A percentile compares a stretch with the other conserved stretches of the same genome.
Evolutionary conservation across 805 yeast genomes (phyloP).

Genomic region (Limtongia smithiae): DNA sequence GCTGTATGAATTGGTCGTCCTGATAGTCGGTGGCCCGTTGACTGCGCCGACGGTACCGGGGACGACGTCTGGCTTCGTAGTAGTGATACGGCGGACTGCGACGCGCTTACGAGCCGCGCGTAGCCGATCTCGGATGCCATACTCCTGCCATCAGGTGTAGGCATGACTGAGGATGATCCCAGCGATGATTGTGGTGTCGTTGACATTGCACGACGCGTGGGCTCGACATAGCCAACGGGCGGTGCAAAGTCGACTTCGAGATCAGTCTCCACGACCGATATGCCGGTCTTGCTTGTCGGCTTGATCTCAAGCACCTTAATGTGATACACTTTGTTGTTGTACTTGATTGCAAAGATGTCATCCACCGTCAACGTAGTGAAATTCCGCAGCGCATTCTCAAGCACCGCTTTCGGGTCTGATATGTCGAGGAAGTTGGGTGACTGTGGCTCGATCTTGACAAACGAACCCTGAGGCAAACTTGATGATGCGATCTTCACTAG

Average conservation of each 20-base stretch:
- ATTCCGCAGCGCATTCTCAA: conserved; percentile 86
- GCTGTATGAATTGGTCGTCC: conserved; percentile 9
- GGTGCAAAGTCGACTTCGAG: conserved; percentile 97
- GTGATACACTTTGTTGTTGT: conserved; percentile 72
- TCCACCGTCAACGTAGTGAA: conserved; percentile 81
- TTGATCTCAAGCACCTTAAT: conserved; percentile 83
- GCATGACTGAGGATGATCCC: conserved; percentile 9
- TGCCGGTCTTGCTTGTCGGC: conserved; percentile 56
- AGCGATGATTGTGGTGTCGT: conserved; percentile 1
- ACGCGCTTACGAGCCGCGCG: conserved; percentile 52
- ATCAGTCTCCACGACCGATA: conserved; percentile 96
- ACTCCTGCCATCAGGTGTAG: conserved; percentile 27
- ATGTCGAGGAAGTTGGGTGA: conserved; percentile 89
- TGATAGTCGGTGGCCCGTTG: conserved; percentile 19
- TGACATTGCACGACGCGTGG: conserved; percentile 11
- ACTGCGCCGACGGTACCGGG: conserved; percentile 9
- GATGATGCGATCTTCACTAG: conserved; percentile 65
- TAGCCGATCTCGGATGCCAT: conserved; percentile 76
- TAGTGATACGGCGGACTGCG: conserved; percentile 26
- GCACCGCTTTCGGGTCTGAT: conserved; percentile 91
- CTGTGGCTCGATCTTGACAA: conserved; percentile 94
- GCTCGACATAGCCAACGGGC: conserved; percentile 94
- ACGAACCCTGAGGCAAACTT: conserved; percentile 79
- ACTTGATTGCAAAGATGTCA: conserved; percentile 79
- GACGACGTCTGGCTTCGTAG: neutral